Evolutionary conservation across 306 rosid genomes (phyloP), one percentile per base, ranked within the genome.

Genomic region (Gastrolobium bilobum): DNA sequence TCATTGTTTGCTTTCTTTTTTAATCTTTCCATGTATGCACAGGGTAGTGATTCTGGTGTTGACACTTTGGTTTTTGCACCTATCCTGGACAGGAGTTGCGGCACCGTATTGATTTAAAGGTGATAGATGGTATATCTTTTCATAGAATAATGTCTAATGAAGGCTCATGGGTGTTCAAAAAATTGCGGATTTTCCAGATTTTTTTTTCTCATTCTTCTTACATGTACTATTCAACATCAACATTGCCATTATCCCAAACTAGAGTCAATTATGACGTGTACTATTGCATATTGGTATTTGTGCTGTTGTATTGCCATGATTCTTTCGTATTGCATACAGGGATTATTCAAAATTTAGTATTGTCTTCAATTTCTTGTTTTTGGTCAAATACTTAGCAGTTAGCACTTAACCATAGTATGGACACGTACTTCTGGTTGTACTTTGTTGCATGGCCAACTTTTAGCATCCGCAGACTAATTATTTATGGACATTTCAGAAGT

Each of bases 51-150:
- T 71, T 86, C 89, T 81, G 91, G 94, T 20, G 90, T 89, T 60
- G 97, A 89, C 84, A 91, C 97, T 91, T 89, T 34, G 97, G 97
- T 47, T 87, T 91, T 20, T 91, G 91, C 85, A 84, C 94, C 14
- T 89, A 88, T 83, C 92, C 91, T 53, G 92, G 97, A 73, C 81
- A 82, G 75, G 97, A 91, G 84, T 51, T 88, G 42, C 86, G 91
- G 29, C 97, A 75, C 79, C 92, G 93, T 15, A 89, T 91, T 69
- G 94, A 91, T 89, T 83, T 91, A 0, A 91, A 89, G 94, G 97
- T 88, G 68, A 61, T 20, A 58, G 34, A n/a, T 60, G 46, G 68
- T n/a, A n/a, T 50, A 56, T 30, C 71, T 67, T 54, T 66, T 67
- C 35, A 14, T 46, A n/a, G n/a, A n/a, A n/a, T 14, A 69, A 47